Conservation (phyloP, 2,329 filamentous ascomycete genomes). For the Penicillium expansum region DNA sequence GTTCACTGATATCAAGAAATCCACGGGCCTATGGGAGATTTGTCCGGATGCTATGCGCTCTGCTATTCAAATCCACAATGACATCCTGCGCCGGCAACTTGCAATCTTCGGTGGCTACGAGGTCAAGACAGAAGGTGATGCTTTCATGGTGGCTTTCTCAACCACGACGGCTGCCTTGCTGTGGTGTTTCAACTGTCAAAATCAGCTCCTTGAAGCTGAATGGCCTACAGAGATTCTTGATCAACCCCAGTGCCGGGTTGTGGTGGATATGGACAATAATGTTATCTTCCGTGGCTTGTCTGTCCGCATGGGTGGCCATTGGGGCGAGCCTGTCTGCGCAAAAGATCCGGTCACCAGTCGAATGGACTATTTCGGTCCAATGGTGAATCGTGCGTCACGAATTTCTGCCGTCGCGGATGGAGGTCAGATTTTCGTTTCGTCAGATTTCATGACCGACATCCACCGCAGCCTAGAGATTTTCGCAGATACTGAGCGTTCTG, state of each 20-base stretch:
- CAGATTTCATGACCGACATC: slow-evolving; percentile 95
- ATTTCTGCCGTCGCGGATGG: slow-evolving; percentile 94
- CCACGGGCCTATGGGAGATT: slow-evolving; percentile 92
- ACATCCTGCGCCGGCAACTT: slow-evolving; percentile 89
- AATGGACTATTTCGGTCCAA: slow-evolving; percentile 99
- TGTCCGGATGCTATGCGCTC: slow-evolving; percentile 94
- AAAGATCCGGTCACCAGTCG: slow-evolving; percentile 92
- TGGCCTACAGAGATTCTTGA: slow-evolving; percentile 94
- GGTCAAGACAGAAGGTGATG: slow-evolving; percentile 99
- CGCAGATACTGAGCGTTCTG: slow-evolving; percentile 74
- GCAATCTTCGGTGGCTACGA: slow-evolving; percentile 95
- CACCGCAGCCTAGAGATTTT: slow-evolving; percentile 86
- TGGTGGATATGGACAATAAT: slow-evolving; percentile 78
- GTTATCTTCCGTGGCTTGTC: slow-evolving; percentile 92
- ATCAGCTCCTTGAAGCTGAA: slow-evolving; percentile 77
- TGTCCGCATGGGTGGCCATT: slow-evolving; percentile 97
- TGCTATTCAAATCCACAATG: slow-evolving; percentile 95
- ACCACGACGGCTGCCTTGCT: slow-evolving; percentile 91
- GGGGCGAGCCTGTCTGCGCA: slow-evolving; percentile 90
- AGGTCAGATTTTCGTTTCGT: slow-evolving; percentile 93
- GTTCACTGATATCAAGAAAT: slow-evolving; percentile 99
- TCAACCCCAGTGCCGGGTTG: slow-evolving; percentile 78
- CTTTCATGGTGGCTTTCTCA: slow-evolving; percentile 98
- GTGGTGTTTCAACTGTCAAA: slow-evolving; percentile 95
- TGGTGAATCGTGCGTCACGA: slow-evolving; percentile 96